Conservation (phyloP, 2,329 filamentous ascomycete species). For the Colletotrichum sp. region DNA sequence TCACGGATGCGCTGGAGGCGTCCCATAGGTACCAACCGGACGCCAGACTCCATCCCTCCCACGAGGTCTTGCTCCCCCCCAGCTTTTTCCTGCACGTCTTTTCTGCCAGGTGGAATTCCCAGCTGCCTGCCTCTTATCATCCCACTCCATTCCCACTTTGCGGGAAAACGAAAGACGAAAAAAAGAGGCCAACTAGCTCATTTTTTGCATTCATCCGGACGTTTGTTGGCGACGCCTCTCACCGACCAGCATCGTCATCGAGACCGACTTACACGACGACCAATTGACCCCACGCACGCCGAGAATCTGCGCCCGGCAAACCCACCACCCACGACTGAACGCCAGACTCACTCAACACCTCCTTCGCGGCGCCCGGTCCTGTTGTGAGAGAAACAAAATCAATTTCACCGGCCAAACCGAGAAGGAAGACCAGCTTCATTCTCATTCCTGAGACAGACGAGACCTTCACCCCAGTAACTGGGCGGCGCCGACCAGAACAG, state of each 20-base stretch:
- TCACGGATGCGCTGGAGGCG: conserved; percentile 12
- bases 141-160: neutral
- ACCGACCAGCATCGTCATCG: neutral
- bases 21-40: neutral
- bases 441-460: neutral
- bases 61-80: neutral
- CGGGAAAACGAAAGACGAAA: neutral
- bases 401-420: neutral
- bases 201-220: neutral
- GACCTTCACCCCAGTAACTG: conserved; percentile 12
- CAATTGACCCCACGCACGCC: neutral
- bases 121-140: neutral
- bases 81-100: neutral
- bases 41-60: neutral
- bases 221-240: neutral
- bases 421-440: neutral
- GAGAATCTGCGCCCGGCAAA: neutral
- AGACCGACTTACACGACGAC: neutral
- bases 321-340: neutral
- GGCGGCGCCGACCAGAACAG: neutral
- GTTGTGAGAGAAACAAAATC: neutral
- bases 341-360: neutral
- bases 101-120: neutral
- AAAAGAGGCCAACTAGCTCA: neutral
- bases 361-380: conserved; percentile 9